A percentile compares a stretch with the other conserved stretches of the same genome.
Conservation (phyloP, 768 basidiomycete species). For the Tremella yokohamensis region DNA sequence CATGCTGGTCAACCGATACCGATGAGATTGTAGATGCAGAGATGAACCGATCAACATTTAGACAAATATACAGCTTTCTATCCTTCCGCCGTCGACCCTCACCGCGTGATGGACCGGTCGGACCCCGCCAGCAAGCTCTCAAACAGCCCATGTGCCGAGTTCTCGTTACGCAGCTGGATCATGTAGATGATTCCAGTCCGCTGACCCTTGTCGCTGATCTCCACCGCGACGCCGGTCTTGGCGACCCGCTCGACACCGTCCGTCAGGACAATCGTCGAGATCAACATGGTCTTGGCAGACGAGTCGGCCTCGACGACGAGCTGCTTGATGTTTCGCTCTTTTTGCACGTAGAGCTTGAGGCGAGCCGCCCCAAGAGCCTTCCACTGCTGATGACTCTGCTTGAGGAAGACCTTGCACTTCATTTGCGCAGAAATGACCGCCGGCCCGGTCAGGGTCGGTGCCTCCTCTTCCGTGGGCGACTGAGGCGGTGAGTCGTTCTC, state of each 20-base stretch:
- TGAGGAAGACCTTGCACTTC: slow-evolving; percentile 97
- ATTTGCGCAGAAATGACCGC: slow-evolving; percentile 78
- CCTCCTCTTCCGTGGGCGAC: slow-evolving; percentile 64
- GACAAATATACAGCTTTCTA: too few species aligned
- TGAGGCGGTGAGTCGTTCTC: slow-evolving; percentile 62
- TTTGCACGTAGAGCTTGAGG: slow-evolving; percentile 77
- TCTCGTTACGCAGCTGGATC: slow-evolving; percentile 91
- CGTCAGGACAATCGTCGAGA: slow-evolving; percentile 91
- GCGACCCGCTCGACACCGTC: slow-evolving; percentile 98
- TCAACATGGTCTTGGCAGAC: slow-evolving; percentile 66
- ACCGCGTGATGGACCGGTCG: slow-evolving; percentile 58
- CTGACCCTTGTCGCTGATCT: slow-evolving; percentile 84
- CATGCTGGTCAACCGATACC: too few species aligned
- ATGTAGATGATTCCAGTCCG: slow-evolving; percentile 94
- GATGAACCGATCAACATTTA: too few species aligned
- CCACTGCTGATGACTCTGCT: slow-evolving; percentile 93
- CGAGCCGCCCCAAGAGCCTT: slow-evolving; percentile 85
- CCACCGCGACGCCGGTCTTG: slow-evolving; percentile 95
- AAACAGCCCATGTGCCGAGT: slow-evolving; percentile 76
- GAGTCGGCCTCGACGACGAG: slow-evolving; percentile 86
- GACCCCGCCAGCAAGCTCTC: slow-evolving; percentile 82
- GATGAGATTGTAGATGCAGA: too few species aligned
- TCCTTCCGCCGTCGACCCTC: too few species aligned
- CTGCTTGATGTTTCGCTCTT: slow-evolving; percentile 82
- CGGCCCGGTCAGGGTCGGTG: slow-evolving; percentile 60